A percentile compares a stretch with the other conserved stretches of the same genome.
Evolutionary conservation across 1,284 basidiomycete genomes (phyloP).

Genomic region (Xanthoconium separans): DNA sequence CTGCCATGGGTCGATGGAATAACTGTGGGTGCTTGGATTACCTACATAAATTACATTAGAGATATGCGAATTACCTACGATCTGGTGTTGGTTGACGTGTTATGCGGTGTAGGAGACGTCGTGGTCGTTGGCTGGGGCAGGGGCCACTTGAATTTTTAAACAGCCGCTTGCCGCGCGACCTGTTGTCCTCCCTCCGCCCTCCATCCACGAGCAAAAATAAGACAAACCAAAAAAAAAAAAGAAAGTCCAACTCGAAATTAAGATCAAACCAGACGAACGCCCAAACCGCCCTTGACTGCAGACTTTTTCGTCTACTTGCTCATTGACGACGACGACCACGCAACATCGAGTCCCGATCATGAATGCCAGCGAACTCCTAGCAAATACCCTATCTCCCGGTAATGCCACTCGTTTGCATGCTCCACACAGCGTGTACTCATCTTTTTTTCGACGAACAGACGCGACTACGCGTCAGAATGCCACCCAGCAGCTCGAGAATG

Average conservation of each 20-base stretch:
- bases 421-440: constrained; percentile 23
- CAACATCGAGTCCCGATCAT: constrained; percentile 48
- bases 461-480: constrained; percentile 85
- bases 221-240: constrained; percentile 9
- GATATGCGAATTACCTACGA: constrained; percentile 11
- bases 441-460: constrained; percentile 48
- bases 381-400: constrained; percentile 90
- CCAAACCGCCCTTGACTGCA: constrained; percentile 3
- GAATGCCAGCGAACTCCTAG: constrained; percentile 87
- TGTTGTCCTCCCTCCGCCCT: constrained; percentile 25
- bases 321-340: constrained; percentile 27
- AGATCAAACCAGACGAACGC: constrained; percentile 14
- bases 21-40: constrained; percentile 16
- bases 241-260: constrained; percentile 5
- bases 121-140: constrained; percentile 8
- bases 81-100: constrained; percentile 20
- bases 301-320: constrained; percentile 9
- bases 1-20: constrained; percentile 44
- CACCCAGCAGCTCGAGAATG: constrained; percentile 82
- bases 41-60: constrained; percentile 10
- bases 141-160: constrained; percentile 30
- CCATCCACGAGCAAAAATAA: neutral
- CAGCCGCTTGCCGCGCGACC: constrained; percentile 35
- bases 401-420: constrained; percentile 37
- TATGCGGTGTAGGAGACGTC: constrained; percentile 6